A percentile compares a stretch with the other conserved stretches of the same genome.
phyloP scores from a whole-genome alignment of 257 asterid genomes.

The Paraleonurus japonicus region DNA sequence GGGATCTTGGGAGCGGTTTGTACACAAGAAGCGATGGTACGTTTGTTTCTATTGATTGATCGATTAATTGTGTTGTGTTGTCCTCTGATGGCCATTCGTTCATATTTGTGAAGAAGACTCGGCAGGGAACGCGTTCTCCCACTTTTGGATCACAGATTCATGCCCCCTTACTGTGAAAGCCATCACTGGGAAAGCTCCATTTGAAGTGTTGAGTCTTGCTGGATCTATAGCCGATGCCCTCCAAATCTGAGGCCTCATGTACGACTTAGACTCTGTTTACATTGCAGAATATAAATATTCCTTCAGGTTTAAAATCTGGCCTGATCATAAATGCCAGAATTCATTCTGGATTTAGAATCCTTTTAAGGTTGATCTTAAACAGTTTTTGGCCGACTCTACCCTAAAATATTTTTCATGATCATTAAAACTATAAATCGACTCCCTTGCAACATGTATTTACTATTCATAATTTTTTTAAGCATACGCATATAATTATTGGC shows the following conservation, averaged over 20 bases:
- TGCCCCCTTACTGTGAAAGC: constrained; percentile 80
- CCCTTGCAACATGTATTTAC: too few relatives aligned
- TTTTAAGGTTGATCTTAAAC: not conserved
- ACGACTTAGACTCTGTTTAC: not conserved
- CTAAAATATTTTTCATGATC: too few relatives aligned
- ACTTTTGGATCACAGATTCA: constrained; percentile 94
- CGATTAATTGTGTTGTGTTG: not conserved
- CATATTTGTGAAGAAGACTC: constrained; percentile 13
- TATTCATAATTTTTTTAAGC: too few relatives aligned
- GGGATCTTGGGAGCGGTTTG: constrained; percentile 74
- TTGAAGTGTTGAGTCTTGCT: constrained; percentile 87
- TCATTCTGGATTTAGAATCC: not conserved
- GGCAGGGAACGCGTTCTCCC: constrained; percentile 60
- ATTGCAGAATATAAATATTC: not conserved
- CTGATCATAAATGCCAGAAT: not conserved
- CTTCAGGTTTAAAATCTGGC: not conserved
- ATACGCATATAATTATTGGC: too few relatives aligned
- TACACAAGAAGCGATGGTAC: constrained; percentile 70
- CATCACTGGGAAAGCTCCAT: constrained; percentile 62
- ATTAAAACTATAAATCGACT: too few relatives aligned
- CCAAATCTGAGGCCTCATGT: constrained; percentile 52
- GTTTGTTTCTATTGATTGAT: not conserved
- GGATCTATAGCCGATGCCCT: constrained; percentile 93
- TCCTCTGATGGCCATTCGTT: constrained; percentile 5
- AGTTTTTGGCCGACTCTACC: not conserved